Evolutionary conservation across 2,329 filamentous ascomycete species (phyloP).

Genomic region (Fusarium brevicatenulatum): DNA sequence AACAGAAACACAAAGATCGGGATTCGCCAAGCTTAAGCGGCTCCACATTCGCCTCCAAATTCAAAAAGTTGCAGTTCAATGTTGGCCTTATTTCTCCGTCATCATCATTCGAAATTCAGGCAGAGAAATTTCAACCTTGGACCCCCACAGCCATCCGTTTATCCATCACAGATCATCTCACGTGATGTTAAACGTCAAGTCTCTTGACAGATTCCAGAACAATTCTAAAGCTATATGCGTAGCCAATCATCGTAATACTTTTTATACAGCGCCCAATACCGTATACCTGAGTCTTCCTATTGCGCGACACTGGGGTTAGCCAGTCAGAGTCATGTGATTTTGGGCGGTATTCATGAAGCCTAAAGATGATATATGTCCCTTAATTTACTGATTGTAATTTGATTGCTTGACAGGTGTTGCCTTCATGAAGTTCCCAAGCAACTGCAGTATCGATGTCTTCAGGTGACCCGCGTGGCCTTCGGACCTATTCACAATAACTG

Average conservation of each 20-base stretch:
- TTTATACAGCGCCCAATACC: not conserved
- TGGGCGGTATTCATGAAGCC: not conserved
- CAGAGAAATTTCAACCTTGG: not conserved
- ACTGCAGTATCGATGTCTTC: not conserved
- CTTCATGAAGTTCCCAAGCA: not conserved
- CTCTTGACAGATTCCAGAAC: constrained; percentile 17
- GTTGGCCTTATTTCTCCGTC: constrained; percentile 5
- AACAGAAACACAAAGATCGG: constrained; percentile 45
- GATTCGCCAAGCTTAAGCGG: constrained; percentile 33
- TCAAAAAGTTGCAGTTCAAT: not conserved
- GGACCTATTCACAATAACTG: not conserved
- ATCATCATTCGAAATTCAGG: not conserved
- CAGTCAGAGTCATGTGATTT: not conserved
- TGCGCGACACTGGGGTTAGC: no score
- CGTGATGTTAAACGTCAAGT: constrained; percentile 14
- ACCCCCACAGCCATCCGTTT: not conserved
- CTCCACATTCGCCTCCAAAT: constrained; percentile 10
- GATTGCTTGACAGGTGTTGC: not conserved
- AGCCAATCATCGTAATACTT: not conserved
- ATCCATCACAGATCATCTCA: not conserved
- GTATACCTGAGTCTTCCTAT: not conserved
- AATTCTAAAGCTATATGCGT: not conserved
- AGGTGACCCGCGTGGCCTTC: not conserved
- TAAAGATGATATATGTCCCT: not conserved
- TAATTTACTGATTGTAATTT: not conserved